phyloP scores from a whole-genome alignment of 345 rosid genomes.

The Hirschfeldia incana region DNA sequence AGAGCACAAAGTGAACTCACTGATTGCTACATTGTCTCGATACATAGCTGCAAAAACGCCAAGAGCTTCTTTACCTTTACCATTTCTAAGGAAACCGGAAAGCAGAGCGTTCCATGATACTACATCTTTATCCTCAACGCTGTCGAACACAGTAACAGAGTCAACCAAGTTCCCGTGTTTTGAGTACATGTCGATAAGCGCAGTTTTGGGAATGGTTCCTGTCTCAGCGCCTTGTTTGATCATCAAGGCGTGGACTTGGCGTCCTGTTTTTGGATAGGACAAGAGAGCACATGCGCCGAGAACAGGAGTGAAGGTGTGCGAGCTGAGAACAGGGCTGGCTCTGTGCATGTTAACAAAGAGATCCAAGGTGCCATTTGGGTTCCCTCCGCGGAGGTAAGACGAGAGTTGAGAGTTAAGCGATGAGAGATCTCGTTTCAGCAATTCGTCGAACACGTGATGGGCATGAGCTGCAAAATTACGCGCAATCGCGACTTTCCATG shows the following conservation, averaged over 20 bases:
- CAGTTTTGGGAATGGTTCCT: conserved; percentile 64
- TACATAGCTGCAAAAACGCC: conserved; percentile 57
- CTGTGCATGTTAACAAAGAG: conserved; percentile 49
- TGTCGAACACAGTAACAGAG: conserved; percentile 54
- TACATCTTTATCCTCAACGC: conserved; percentile 56
- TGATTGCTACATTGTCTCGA: conserved; percentile 48
- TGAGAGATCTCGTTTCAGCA: conserved; percentile 45
- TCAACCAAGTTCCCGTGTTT: conserved; percentile 52
- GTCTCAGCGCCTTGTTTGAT: conserved; percentile 54
- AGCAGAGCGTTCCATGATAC: conserved; percentile 79
- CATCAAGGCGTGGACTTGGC: conserved; percentile 75
- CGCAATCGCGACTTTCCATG: not conserved
- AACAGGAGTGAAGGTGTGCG: conserved; percentile 69
- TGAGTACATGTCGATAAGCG: conserved; percentile 71
- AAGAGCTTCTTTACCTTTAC: conserved; percentile 56
- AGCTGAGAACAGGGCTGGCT: conserved; percentile 42
- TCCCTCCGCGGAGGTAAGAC: conserved; percentile 43
- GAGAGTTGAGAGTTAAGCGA: conserved; percentile 58
- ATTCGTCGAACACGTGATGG: conserved; percentile 51
- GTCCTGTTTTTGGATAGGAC: conserved; percentile 50
- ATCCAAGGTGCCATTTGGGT: conserved; percentile 52
- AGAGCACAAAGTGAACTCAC: conserved; percentile 73
- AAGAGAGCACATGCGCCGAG: conserved; percentile 60
- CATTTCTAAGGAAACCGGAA: conserved; percentile 58
- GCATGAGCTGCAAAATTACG: conserved; percentile 10